Conservation (phyloP, 768 basidiomycete species). For the Plicaturopsis crispa region DNA sequence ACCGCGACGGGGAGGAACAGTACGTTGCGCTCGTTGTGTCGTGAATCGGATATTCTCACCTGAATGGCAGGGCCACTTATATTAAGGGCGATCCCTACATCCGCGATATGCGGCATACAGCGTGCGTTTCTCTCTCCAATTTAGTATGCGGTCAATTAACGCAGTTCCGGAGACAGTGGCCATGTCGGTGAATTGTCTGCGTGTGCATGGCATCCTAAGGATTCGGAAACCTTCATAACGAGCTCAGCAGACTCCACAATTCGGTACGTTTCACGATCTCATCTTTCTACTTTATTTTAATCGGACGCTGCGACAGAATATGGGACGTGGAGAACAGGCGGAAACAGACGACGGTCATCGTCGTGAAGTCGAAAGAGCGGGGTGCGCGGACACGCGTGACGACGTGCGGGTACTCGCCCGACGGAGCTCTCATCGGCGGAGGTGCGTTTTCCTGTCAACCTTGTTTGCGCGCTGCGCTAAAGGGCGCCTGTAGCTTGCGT, state of each 20-base stretch:
- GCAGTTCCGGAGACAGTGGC: slow-evolving; percentile 51
- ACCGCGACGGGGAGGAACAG: slow-evolving; percentile 90
- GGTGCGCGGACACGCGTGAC: slow-evolving; percentile 92
- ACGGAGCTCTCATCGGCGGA: slow-evolving; percentile 86
- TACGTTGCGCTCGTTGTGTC: slow-evolving; percentile 33
- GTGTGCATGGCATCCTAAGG: slow-evolving; percentile 92
- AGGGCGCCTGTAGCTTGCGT: slow-evolving; percentile 53
- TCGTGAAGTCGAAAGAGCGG: slow-evolving; percentile 92
- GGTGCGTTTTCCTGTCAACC: slow-evolving; percentile 51
- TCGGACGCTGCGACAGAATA: slow-evolving; percentile 42
- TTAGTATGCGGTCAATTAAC: slow-evolving; percentile 5
- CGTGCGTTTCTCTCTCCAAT: slow-evolving; percentile 43
- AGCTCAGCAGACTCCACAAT: slow-evolving; percentile 95
- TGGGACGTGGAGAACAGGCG: slow-evolving; percentile 92
- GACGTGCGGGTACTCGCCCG: slow-evolving; percentile 78
- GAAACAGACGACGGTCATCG: slow-evolving; percentile 93
- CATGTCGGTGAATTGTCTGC: slow-evolving; percentile 88
- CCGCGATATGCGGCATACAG: slow-evolving; percentile 98
- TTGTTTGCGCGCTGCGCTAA: slow-evolving; percentile 6
- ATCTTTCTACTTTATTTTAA: slow-evolving; percentile 5
- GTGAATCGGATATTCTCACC: slow-evolving; percentile 36
- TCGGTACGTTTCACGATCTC: slow-evolving; percentile 41
- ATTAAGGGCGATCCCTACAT: slow-evolving; percentile 98
- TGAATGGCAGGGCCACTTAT: slow-evolving; percentile 59
- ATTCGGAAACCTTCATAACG: slow-evolving; percentile 80